Evolutionary conservation across 2,329 filamentous ascomycete genomes (phyloP).

Genomic region (Cladosporium sp.): DNA sequence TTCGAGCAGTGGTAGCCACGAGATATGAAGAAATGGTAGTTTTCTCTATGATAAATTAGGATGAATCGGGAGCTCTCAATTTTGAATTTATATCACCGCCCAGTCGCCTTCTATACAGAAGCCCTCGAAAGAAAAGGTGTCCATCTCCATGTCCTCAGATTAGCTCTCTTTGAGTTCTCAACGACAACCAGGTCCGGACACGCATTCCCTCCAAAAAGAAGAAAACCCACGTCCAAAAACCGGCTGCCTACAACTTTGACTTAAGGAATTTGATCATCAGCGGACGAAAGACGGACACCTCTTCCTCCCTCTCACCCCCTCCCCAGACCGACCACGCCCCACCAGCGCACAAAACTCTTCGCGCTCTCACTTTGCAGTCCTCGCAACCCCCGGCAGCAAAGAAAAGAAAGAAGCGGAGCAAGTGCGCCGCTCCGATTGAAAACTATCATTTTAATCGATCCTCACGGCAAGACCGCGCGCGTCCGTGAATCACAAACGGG

Average conservation of each 20-base stretch:
- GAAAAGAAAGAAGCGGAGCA: conserved; percentile 6
- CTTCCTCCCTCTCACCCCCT: background rate
- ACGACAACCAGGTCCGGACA: conserved; percentile 13
- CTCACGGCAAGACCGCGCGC: background rate
- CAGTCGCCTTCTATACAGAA: too few species aligned
- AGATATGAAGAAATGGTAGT: too few species aligned
- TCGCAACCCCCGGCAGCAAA: conserved; percentile 3
- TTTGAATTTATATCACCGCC: too few species aligned
- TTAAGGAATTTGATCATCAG: conserved; percentile 15
- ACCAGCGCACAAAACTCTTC: background rate
- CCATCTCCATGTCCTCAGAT: conserved; percentile 13
- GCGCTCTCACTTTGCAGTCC: conserved; percentile 10
- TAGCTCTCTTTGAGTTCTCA: conserved; percentile 16
- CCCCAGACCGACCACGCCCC: background rate
- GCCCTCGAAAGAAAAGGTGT: background rate
- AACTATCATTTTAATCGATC: conserved; percentile 11
- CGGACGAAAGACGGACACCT: conserved; percentile 10
- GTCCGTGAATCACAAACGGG: too few species aligned
- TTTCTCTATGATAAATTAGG: too few species aligned
- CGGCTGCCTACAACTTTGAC: conserved; percentile 16
- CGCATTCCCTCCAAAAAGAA: background rate
- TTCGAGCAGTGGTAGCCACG: too few species aligned
- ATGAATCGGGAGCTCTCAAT: too few species aligned
- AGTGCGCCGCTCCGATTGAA: conserved; percentile 14
- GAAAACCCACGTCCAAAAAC: background rate